phyloP scores from a whole-genome alignment of 345 rosid genomes.

The Citrus mangshanensis region DNA sequence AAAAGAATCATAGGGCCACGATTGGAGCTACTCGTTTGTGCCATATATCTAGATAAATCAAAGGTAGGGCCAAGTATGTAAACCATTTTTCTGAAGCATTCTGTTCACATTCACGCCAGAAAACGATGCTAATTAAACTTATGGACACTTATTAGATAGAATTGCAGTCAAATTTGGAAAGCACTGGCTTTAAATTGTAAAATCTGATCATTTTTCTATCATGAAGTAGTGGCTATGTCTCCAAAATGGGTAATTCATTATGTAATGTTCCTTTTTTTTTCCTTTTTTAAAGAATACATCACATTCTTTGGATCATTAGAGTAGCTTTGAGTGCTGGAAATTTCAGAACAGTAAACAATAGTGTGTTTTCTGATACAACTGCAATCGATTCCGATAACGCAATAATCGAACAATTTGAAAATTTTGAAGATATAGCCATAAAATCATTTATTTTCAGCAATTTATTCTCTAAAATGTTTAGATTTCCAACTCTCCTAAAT shows the following conservation, averaged over 20 bases:
- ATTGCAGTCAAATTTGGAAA: no score
- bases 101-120: neutral
- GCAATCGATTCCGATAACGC: neutral
- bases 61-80: neutral
- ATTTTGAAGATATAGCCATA: neutral
- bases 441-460: neutral
- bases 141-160: neutral
- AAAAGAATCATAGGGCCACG: neutral
- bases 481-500: no score
- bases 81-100: neutral
- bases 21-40: neutral
- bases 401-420: neutral
- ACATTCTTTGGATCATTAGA: neutral
- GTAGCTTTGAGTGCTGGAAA: neutral
- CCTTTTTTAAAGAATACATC: accelerated
- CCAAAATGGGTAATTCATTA: no score
- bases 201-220: no score
- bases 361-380: neutral
- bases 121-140: neutral
- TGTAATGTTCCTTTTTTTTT: no score
- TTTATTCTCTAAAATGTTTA: no score
- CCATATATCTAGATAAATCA: neutral
- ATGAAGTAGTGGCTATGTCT: no score
- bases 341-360: neutral
- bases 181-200: no score